Evolutionary conservation across 768 basidiomycete species (phyloP).

Genomic region (Agaricus subrufescens): DNA sequence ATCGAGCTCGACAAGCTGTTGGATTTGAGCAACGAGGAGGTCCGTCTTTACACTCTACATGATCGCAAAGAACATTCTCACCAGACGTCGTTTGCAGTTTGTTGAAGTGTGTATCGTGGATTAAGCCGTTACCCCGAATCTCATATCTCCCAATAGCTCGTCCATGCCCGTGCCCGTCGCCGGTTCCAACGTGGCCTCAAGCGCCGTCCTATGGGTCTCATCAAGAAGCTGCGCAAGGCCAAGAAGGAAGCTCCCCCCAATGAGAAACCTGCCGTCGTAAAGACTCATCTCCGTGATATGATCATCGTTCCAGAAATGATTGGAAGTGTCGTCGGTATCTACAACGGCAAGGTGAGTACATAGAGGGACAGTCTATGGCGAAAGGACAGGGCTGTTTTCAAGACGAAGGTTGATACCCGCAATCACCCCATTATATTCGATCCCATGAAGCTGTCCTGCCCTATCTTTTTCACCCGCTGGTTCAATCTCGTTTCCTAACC

Average conservation of each 20-base stretch:
- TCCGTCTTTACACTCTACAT: slow-evolving; percentile 34
- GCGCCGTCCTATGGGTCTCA: slow-evolving; percentile 96
- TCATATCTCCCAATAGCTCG: slow-evolving; percentile 54
- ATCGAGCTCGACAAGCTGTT: slow-evolving; percentile 97
- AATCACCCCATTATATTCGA: neutral
- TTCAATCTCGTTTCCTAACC: neutral
- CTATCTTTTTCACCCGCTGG: neutral
- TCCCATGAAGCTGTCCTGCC: neutral
- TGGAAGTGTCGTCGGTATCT: slow-evolving; percentile 95
- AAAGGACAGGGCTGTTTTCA: neutral
- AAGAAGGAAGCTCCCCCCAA: slow-evolving; percentile 99
- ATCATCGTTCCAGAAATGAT: slow-evolving; percentile 99
- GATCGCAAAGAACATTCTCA: neutral
- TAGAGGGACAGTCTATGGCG: neutral
- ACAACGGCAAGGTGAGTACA: slow-evolving; percentile 83
- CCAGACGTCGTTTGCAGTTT: slow-evolving; percentile 40
- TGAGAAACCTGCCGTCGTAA: slow-evolving; percentile 98
- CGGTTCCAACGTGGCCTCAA: slow-evolving; percentile 99
- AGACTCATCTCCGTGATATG: slow-evolving; percentile 99
- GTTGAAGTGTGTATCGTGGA: slow-evolving; percentile 56
- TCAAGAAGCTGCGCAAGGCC: slow-evolving; percentile 99
- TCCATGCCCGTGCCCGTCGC: slow-evolving; percentile 96
- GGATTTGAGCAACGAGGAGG: slow-evolving; percentile 94
- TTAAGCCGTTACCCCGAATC: neutral
- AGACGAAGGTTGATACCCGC: neutral